Conservation (phyloP, 495 filamentous ascomycete species). For the Amphirosellinia nigrospora region DNA sequence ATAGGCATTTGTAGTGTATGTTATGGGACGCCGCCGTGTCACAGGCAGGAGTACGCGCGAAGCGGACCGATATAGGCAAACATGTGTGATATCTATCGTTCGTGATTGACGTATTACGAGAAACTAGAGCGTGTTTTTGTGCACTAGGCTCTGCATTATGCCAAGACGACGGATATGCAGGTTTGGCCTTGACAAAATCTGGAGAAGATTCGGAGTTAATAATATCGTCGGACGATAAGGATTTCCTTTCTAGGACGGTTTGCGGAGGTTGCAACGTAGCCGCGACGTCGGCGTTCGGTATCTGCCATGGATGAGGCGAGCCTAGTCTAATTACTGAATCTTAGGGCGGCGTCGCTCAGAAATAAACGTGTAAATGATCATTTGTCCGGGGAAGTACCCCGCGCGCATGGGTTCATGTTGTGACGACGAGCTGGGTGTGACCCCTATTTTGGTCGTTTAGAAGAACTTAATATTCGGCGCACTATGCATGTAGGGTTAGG, state of each 20-base stretch:
- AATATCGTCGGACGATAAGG: not conserved
- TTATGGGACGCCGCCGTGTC: not conserved
- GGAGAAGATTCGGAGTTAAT: slow-evolving; percentile 18
- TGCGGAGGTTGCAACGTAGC: not conserved
- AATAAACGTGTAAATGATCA: not conserved
- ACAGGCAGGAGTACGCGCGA: not conserved
- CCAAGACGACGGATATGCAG: slow-evolving; percentile 9
- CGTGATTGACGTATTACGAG: not conserved
- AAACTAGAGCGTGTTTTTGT: not conserved
- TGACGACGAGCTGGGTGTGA: not conserved
- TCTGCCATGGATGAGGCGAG: not conserved
- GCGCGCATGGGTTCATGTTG: not conserved
- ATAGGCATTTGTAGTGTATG: not conserved
- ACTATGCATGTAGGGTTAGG: not conserved
- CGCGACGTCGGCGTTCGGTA: slow-evolving; percentile 16
- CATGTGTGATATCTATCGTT: not conserved
- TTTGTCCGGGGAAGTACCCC: slow-evolving; percentile 17
- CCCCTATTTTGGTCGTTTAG: slow-evolving; percentile 8
- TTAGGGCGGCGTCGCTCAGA: slow-evolving; percentile 19
- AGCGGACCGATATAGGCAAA: not conserved
- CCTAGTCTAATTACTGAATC: not conserved
- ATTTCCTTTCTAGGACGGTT: slow-evolving; percentile 11
- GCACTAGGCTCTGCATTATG: not conserved
- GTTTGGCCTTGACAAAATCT: slow-evolving; percentile 5
- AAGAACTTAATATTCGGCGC: not conserved